Evolutionary conservation across 176 grass and related monocot genomes (phyloP), one percentile per base, ranked within the genome.

Genomic region (Ampelocalamus luodianensis): DNA sequence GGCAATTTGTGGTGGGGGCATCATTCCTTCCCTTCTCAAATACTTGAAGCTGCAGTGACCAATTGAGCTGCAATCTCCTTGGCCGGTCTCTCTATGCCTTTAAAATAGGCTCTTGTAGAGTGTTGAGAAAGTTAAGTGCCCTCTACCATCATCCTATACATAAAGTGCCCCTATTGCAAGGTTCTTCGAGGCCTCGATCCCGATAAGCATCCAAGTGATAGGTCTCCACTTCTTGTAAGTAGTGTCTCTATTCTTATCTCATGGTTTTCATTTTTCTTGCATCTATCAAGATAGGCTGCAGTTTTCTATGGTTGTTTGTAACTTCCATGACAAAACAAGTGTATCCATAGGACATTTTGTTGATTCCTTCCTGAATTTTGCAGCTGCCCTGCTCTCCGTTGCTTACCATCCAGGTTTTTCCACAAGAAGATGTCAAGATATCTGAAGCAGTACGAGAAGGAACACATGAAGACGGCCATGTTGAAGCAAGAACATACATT

Each of bases 401-500:
- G 34, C 32, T 46, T 40, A 7, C 4, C 37, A 44, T 65, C 62
- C 43, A 56, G 54, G 7, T 3, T 43, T 36, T 38, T 42, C 39
- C 10, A 26, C 45, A 46, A 58, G 18, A 65, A 65, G 58, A 89
- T 90, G 89, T 82, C 72, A 49, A 67, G 79, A 48, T 44, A 86
- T 40, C 74, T 90, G 84, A 87, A 79, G 69, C 78, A 88, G 39
- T 68, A 68, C 27, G 85, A 90, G 56, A 93, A 87, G 68, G 81
- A 93, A 18, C 79, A 78, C 82, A 87, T 90, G 88, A 93, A 90
- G 88, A 82, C 78, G 79, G 81, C 91, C 81, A 87, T 93, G 81
- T 62, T 90, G 40, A 90, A 79, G 43, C 91, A 93, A 69, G 91
- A 90, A 68, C 81, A 85, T 71, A 79, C 78, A 11, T 93, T 93